A percentile compares a stretch with the other conserved stretches of the same genome.
Evolutionary conservation across 371 early-diverging fungal genomes (phyloP).

Genomic region (Mucor irregularis): DNA sequence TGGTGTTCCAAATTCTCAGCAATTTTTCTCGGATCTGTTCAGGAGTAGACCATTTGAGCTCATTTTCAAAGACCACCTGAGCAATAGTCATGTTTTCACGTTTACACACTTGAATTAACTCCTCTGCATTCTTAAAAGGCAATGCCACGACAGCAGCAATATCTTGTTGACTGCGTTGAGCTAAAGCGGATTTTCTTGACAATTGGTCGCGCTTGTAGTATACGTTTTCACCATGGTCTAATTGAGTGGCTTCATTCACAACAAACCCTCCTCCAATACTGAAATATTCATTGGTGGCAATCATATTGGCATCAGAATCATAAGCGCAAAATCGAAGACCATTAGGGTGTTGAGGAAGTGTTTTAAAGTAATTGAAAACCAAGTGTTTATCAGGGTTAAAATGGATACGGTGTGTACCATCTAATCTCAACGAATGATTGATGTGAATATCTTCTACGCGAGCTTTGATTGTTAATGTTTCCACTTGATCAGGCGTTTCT

Average conservation of each 20-base stretch:
- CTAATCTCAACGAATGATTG: slow-evolving; percentile 68
- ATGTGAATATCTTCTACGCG: slow-evolving; percentile 73
- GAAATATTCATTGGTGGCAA: slow-evolving; percentile 93
- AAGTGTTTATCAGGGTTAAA: slow-evolving; percentile 85
- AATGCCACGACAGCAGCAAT: slow-evolving; percentile 70
- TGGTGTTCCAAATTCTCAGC: slow-evolving; percentile 86
- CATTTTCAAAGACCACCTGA: slow-evolving; percentile 92
- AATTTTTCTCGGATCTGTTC: slow-evolving; percentile 75
- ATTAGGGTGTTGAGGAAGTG: slow-evolving; percentile 93
- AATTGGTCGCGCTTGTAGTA: slow-evolving; percentile 64
- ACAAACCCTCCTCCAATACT: slow-evolving; percentile 97
- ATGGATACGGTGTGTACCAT: slow-evolving; percentile 73
- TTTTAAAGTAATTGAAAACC: slow-evolving; percentile 82
- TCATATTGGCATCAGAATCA: slow-evolving; percentile 73
- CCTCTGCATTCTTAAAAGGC: slow-evolving; percentile 82
- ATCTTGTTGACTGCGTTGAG: slow-evolving; percentile 62
- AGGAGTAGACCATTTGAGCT: slow-evolving; percentile 84
- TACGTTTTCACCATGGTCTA: slow-evolving; percentile 84
- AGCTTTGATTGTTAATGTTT: slow-evolving; percentile 74
- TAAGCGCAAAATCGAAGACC: slow-evolving; percentile 92
- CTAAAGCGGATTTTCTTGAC: slow-evolving; percentile 16
- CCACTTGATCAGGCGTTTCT: slow-evolving; percentile 87
- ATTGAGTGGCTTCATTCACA: slow-evolving; percentile 84
- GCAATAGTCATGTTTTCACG: slow-evolving; percentile 88
- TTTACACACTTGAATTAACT: slow-evolving; percentile 77